phyloP scores from a whole-genome alignment of 1,284 basidiomycete species.

The Violaceomyces palustris region DNA sequence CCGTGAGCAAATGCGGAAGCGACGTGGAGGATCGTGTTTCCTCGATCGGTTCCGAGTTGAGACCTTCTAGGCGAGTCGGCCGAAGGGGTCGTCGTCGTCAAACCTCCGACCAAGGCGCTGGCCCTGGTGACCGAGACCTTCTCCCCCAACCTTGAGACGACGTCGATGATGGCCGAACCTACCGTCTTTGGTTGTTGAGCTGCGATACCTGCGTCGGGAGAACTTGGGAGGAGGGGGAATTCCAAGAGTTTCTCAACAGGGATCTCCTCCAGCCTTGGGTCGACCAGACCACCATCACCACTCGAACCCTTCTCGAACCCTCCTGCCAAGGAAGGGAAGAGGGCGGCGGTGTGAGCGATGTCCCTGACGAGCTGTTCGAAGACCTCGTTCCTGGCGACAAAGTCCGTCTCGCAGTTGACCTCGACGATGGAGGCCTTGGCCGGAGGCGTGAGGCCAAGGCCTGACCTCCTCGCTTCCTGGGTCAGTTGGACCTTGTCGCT shows the following conservation, averaged over 20 bases:
- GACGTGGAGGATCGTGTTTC: conserved; percentile 51
- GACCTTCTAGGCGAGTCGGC: conserved; percentile 23
- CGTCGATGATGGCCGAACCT: conserved; percentile 68
- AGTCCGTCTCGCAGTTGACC: conserved; percentile 94
- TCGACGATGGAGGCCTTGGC: conserved; percentile 78
- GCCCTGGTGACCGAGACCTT: conserved; percentile 77
- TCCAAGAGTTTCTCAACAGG: conserved; percentile 35
- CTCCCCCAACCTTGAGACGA: conserved; percentile 81
- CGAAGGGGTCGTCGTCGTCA: conserved; percentile 55
- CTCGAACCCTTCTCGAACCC: no score
- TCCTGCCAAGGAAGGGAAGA: conserved; percentile 62
- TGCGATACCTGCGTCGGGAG: conserved; percentile 43
- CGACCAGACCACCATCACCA: no score
- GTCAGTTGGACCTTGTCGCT: conserved; percentile 11
- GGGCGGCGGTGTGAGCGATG: conserved; percentile 81
- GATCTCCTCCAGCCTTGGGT: conserved; percentile 19
- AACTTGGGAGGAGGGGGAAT: conserved; percentile 48
- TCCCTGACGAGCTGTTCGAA: conserved; percentile 73
- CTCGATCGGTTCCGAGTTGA: neutral
- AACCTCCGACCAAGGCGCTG: conserved; percentile 63
- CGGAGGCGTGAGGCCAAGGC: conserved; percentile 17
- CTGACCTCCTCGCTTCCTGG: conserved; percentile 52
- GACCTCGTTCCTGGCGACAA: conserved; percentile 80
- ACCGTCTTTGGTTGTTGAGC: conserved; percentile 59
- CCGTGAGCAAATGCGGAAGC: conserved; percentile 78